Evolutionary conservation across 2,329 filamentous ascomycete species (phyloP).

Genomic region (Rugonectria rugulosa): DNA sequence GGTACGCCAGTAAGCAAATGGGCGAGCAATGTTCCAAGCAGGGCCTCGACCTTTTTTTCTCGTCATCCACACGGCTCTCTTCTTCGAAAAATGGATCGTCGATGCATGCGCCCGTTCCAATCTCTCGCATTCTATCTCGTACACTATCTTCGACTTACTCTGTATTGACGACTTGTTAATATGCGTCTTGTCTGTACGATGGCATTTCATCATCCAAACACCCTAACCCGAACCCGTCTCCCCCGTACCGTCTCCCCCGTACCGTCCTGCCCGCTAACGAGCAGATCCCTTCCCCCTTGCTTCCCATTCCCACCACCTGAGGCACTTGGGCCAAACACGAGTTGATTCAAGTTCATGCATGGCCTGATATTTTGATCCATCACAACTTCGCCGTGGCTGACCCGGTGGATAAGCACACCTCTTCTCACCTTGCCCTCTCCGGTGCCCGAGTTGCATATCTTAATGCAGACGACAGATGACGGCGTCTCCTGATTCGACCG

Average conservation of each 20-base stretch:
- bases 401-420: slow-evolving; percentile 28
- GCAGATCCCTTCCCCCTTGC: no score
- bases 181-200: background rate
- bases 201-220: background rate
- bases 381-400: slow-evolving; percentile 34
- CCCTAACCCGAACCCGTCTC: no score
- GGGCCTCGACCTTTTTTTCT: background rate
- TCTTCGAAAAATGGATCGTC: no score
- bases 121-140: slow-evolving; percentile 15
- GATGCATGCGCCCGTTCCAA: no score
- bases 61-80: no score
- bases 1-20: no score
- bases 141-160: background rate
- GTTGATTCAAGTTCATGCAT: slow-evolving; percentile 38
- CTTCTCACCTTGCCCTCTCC: slow-evolving; percentile 18
- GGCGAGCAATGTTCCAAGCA: background rate
- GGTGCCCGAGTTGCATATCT: slow-evolving; percentile 4
- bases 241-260: no score
- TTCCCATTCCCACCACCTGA: slow-evolving; percentile 19
- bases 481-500: slow-evolving; percentile 30
- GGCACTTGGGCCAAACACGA: slow-evolving; percentile 25
- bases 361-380: slow-evolving; percentile 35
- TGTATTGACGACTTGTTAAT: slow-evolving; percentile 1
- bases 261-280: no score
- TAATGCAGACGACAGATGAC: slow-evolving; percentile 22